phyloP scores from a whole-genome alignment of 2,329 filamentous ascomycete species.

The Paraconiothyrium brasiliense region DNA sequence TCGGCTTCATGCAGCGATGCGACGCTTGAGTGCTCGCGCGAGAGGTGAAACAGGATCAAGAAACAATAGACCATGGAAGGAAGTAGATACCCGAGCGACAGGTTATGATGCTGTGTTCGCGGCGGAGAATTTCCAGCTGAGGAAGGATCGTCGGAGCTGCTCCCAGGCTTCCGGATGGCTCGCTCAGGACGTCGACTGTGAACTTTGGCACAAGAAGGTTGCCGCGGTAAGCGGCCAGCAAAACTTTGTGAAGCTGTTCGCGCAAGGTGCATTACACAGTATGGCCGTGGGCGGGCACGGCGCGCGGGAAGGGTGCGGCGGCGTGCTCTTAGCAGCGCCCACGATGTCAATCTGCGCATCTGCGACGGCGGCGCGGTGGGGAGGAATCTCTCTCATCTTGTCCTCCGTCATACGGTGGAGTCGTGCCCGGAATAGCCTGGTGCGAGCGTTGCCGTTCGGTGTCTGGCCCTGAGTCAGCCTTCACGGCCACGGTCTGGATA shows the following conservation, averaged over 20 bases:
- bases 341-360: not conserved
- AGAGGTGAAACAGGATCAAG: not conserved
- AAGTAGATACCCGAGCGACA: not conserved
- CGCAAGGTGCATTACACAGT: not conserved
- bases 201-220: not conserved
- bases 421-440: not conserved
- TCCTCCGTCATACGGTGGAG: too few relatives aligned
- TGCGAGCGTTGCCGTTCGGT: conserved; percentile 8
- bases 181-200: not conserved
- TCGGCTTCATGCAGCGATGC: not conserved
- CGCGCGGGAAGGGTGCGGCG: not conserved
- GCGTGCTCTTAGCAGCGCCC: too few relatives aligned
- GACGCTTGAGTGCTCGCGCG: not conserved
- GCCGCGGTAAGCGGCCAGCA: conserved; percentile 5
- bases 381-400: not conserved
- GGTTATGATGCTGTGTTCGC: not conserved
- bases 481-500: not conserved
- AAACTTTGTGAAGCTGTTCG: not conserved
- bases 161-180: conserved; percentile 2
- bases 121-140: conserved; percentile 13
- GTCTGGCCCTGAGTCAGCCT: conserved; percentile 11
- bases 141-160: conserved; percentile 6
- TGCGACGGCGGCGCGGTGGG: conserved; percentile 9
- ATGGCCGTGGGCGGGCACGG: not conserved
- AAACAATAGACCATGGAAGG: not conserved